Percentiles rank a stretch among this genome's conserved stretches.
Evolutionary conservation across 2,329 filamentous ascomycete species (phyloP).

Genomic region (Colletotrichum musicola): DNA sequence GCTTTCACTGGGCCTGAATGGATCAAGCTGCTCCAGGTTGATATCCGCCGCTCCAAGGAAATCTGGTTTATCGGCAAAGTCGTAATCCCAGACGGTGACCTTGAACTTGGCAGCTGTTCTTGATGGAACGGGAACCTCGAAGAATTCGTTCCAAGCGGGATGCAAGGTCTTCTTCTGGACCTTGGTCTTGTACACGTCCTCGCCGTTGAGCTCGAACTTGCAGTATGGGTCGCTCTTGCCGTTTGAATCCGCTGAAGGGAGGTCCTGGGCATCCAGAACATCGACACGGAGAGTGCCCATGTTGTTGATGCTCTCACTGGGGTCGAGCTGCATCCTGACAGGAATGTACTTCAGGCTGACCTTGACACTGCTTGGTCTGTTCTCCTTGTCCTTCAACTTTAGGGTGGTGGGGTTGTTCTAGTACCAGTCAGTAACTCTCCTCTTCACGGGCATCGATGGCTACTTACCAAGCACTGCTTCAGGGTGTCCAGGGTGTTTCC

Average conservation of each 20-base stretch:
- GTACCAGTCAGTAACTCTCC: background rate
- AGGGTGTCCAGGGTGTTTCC: slow-evolving; percentile 90
- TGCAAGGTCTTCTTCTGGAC: slow-evolving; percentile 96
- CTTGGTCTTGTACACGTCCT: slow-evolving; percentile 95
- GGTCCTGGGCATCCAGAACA: slow-evolving; percentile 84
- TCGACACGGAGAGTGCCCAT: slow-evolving; percentile 97
- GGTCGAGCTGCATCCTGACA: slow-evolving; percentile 92
- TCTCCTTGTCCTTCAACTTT: slow-evolving; percentile 82
- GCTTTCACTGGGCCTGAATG: slow-evolving; percentile 84
- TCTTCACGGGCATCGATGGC: too few relatives aligned
- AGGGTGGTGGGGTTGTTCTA: slow-evolving; percentile 91
- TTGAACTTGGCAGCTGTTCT: slow-evolving; percentile 87
- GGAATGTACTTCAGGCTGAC: slow-evolving; percentile 96
- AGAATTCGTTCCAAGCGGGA: slow-evolving; percentile 96
- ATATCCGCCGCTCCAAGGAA: slow-evolving; percentile 84
- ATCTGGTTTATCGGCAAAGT: slow-evolving; percentile 95
- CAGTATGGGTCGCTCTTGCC: slow-evolving; percentile 98
- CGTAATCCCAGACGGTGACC: slow-evolving; percentile 92
- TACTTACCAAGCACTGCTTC: slow-evolving; percentile 83
- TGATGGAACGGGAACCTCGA: slow-evolving; percentile 85
- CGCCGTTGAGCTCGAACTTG: slow-evolving; percentile 91
- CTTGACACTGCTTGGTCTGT: slow-evolving; percentile 81
- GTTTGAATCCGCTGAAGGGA: slow-evolving; percentile 95
- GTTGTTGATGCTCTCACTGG: slow-evolving; percentile 98
- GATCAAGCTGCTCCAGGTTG: slow-evolving; percentile 83